Evolutionary conservation across 176 grass and related monocot species (phyloP), one percentile per base, ranked within the genome.

Genomic region (Carex parvula): DNA sequence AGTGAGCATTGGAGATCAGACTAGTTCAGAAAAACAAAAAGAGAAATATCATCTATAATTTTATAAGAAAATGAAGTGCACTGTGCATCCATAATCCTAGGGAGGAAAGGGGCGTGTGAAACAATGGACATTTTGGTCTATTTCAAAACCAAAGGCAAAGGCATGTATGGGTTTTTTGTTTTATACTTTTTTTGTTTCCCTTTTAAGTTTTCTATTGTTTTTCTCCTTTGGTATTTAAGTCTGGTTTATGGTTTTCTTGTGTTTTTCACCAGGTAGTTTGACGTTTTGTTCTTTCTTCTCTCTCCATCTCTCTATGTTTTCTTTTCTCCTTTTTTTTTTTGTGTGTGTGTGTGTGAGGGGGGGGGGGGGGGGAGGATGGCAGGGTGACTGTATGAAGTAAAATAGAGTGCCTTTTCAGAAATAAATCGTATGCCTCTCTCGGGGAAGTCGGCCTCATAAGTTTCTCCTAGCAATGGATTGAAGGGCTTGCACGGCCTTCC

Each of bases 391-490:
- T 35, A 87, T 44, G 59, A 26, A 64, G 6, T 60, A 84, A 85
- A 18, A 79, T 52, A 83, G 81, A 84, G 90, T 64, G 92, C 96
- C 96, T 98, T 98, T 85, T 98, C 96, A 66, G 96, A 89, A 87
- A 98, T 89, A 82, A 98, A 98, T 1, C 81, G 93, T 73, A 95
- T 78, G n/a, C 93, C 93, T 75, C 79, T 93, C 21, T 98, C 96
- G 46, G 88, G 89, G 79, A 86, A 98, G 39, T 98, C 86, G 60
- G 91, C 96, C 90, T 98, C 96, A 52, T 95, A 98, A 64, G 96
- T 98, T 85, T 98, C 96, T 86, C 96, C 96, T 88, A 98, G 75
- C 83, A 98, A 85, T 53, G 96, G 91, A 80, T 98, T 98, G 83
- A 98, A 98, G 29, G 96, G 96, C 85, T 98, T 98, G 93, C 96